Conservation (phyloP, 371 early-diverging fungal species). For the Mucor piriformis region DNA sequence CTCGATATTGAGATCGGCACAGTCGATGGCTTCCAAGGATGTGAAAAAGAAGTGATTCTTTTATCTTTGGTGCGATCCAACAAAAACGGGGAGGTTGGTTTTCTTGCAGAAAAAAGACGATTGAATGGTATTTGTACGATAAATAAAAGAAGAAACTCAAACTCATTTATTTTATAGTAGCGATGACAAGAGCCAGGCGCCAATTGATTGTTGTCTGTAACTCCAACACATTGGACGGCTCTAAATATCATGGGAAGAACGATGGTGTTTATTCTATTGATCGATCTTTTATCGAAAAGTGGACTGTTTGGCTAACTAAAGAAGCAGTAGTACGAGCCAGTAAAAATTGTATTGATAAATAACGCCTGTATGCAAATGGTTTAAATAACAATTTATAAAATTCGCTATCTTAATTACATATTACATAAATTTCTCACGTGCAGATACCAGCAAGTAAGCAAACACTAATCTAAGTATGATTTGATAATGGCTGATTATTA, state of each 20-base stretch:
- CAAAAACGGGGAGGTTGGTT: constrained; percentile 80
- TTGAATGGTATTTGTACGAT: constrained; percentile 62
- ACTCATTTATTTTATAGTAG: constrained; percentile 52
- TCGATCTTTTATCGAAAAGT: constrained; percentile 49
- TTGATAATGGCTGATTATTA: too few relatives aligned
- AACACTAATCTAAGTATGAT: too few relatives aligned
- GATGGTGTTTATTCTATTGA: constrained; percentile 17
- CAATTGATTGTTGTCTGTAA: constrained; percentile 87
- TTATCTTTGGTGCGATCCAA: constrained; percentile 86
- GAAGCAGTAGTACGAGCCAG: background rate
- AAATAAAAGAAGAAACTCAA: too few relatives aligned
- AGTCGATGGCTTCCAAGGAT: constrained; percentile 96
- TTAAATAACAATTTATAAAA: too few relatives aligned
- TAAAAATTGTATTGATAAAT: background rate
- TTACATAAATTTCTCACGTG: too few relatives aligned
- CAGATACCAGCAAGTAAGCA: too few relatives aligned
- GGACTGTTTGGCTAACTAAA: constrained; percentile 48
- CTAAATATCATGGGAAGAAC: background rate
- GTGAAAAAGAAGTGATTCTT: constrained; percentile 91
- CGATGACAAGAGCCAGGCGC: constrained; percentile 89
- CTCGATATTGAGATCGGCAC: constrained; percentile 74
- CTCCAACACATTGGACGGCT: constrained; percentile 53
- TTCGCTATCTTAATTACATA: too few relatives aligned
- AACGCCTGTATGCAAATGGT: too few relatives aligned
- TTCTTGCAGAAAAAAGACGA: constrained; percentile 79